Evolutionary conservation across 352 stramenopile species (phyloP).

Genomic region (Stramenopiles sp.): DNA sequence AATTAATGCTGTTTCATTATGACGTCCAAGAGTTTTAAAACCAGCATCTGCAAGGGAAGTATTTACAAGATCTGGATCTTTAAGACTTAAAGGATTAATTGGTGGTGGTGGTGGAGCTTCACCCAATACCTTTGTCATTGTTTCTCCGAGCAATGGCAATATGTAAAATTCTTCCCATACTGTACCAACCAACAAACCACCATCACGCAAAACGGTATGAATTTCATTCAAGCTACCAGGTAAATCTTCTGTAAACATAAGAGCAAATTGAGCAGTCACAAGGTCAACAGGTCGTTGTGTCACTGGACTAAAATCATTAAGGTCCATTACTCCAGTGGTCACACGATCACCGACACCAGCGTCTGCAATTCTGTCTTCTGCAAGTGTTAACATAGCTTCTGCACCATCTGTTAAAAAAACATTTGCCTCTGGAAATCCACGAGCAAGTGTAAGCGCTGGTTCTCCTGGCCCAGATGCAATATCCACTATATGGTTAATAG

Average conservation of each 20-base stretch:
- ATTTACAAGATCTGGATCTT: constrained; percentile 9
- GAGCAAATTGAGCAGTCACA: constrained; percentile 19
- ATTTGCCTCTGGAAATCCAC: constrained; percentile 19
- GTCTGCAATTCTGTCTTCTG: constrained; percentile 12
- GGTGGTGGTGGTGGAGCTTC: constrained; percentile 6
- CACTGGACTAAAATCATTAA: constrained; percentile 9
- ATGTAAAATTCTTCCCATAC: constrained; percentile 23
- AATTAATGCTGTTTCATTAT: constrained; percentile 11
- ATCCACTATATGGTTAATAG: constrained; percentile 17
- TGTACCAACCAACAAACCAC: constrained; percentile 18
- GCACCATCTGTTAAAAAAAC: constrained; percentile 20
- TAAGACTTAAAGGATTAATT: constrained; percentile 11
- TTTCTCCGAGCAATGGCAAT: constrained; percentile 8
- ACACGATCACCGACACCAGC: constrained; percentile 5
- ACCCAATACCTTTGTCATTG: constrained; percentile 7
- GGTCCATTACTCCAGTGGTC: constrained; percentile 8
- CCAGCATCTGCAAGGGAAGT: neutral
- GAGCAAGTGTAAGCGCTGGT: constrained; percentile 18
- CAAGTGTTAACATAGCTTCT: constrained; percentile 18
- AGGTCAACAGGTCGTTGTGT: constrained; percentile 19
- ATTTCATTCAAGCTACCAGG: constrained; percentile 19
- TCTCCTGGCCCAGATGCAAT: constrained; percentile 21
- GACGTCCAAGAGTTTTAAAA: constrained; percentile 10
- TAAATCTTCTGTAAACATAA: constrained; percentile 17
- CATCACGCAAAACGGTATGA: constrained; percentile 21